phyloP scores from a whole-genome alignment of 2,329 filamentous ascomycete genomes.

The Microcyclospora pomicola region DNA sequence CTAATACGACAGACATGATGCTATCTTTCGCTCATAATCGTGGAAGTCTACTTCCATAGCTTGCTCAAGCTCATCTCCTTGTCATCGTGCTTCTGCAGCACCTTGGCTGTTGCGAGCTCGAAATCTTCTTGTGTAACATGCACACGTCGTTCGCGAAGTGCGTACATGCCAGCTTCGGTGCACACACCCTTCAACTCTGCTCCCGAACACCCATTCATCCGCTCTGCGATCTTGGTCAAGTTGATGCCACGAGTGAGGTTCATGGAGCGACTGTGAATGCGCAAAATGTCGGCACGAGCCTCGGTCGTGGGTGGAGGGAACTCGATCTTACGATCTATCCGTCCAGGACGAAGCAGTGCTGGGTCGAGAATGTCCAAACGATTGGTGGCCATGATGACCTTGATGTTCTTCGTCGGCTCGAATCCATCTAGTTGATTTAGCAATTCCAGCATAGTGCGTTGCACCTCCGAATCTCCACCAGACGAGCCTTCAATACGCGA shows the following conservation, averaged over 20 bases:
- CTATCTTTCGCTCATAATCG: too few species aligned
- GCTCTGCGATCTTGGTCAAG: slow-evolving; percentile 95
- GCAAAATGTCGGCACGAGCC: slow-evolving; percentile 89
- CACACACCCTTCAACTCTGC: slow-evolving; percentile 98
- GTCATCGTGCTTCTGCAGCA: slow-evolving; percentile 98
- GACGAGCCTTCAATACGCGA: slow-evolving; percentile 92
- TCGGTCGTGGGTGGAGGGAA: slow-evolving; percentile 95
- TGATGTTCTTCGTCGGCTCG: slow-evolving; percentile 93
- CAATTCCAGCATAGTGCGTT: slow-evolving; percentile 95
- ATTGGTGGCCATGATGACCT: slow-evolving; percentile 99
- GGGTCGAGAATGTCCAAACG: slow-evolving; percentile 94
- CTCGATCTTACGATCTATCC: slow-evolving; percentile 98
- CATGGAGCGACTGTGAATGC: slow-evolving; percentile 97
- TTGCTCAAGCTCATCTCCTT: slow-evolving; percentile 88
- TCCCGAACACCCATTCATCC: slow-evolving; percentile 98
- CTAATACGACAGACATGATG: too few species aligned
- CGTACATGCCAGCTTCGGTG: slow-evolving; percentile 97
- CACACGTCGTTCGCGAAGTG: slow-evolving; percentile 82
- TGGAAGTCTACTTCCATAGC: slow-evolving; percentile 53
- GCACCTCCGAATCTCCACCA: slow-evolving; percentile 92
- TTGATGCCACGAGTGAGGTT: slow-evolving; percentile 96
- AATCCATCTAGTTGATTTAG: slow-evolving; percentile 98
- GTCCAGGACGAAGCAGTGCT: slow-evolving; percentile 82
- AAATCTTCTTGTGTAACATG: slow-evolving; percentile 99
- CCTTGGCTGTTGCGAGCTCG: slow-evolving; percentile 95